Evolutionary conservation across 1,284 basidiomycete species (phyloP).

Genomic region (Malassezia furfur): DNA sequence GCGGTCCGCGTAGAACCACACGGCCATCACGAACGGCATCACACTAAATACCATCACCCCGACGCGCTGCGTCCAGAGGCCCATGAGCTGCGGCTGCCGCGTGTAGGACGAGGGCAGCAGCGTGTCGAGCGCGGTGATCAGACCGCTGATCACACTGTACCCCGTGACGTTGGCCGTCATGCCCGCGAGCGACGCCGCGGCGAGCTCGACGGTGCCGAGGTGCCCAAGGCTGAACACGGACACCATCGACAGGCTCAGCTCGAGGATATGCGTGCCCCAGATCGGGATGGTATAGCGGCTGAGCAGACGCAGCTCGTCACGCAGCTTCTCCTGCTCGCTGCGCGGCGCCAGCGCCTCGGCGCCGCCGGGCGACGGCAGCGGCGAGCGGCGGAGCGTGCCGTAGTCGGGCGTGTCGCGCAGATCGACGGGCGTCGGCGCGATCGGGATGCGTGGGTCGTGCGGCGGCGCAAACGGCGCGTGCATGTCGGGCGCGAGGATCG

Average conservation of each 20-base stretch:
- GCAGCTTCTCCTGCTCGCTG: background rate
- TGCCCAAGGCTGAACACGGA: constrained; percentile 44
- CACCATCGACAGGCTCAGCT: constrained; percentile 40
- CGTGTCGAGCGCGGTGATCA: constrained; percentile 73
- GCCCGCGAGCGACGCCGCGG: constrained; percentile 37
- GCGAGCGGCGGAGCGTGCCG: constrained; percentile 7
- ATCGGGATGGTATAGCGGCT: constrained; percentile 34
- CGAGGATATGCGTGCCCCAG: constrained; percentile 40
- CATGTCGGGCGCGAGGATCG: background rate
- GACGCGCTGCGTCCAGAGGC: constrained; percentile 84
- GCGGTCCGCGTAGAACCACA: constrained; percentile 70
- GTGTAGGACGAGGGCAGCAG: constrained; percentile 86
- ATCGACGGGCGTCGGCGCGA: background rate
- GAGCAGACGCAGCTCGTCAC: constrained; percentile 20
- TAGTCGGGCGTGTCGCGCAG: constrained; percentile 13
- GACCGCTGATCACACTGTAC: constrained; percentile 53
- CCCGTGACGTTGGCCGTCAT: constrained; percentile 47
- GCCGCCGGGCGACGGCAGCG: background rate
- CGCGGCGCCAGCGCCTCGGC: background rate
- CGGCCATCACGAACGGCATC: constrained; percentile 24
- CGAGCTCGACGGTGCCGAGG: constrained; percentile 40
- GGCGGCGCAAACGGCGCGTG: constrained; percentile 3
- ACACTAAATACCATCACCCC: constrained; percentile 51
- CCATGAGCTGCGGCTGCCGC: constrained; percentile 69
- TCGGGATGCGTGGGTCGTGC: constrained; percentile 1